phyloP scores from a whole-genome alignment of 73 alveolate genomes.

The Tetrahymena elliotti region DNA sequence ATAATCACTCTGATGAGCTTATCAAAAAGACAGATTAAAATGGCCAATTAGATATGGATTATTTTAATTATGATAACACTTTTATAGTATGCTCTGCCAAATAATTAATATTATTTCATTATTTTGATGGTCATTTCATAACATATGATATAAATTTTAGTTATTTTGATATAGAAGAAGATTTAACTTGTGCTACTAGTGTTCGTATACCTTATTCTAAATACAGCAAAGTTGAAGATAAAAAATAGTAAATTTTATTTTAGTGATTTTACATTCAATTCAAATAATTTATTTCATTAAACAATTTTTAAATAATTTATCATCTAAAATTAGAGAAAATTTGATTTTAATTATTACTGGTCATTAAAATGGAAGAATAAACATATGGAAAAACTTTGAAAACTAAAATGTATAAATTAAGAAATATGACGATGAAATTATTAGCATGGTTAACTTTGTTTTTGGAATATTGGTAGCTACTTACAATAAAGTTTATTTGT shows the following conservation, averaged over 20 bases:
- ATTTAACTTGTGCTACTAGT: constrained; percentile 38
- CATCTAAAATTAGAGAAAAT: not conserved
- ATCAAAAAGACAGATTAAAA: not conserved
- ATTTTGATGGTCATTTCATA: constrained; percentile 38
- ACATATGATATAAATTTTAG: constrained; percentile 9
- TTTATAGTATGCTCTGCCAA: constrained; percentile 23
- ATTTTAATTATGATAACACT: constrained; percentile 23
- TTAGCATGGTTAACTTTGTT: not conserved
- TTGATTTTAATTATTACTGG: constrained; percentile 19
- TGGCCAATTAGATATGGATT: not conserved
- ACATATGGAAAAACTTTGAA: constrained; percentile 30
- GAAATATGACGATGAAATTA: not conserved
- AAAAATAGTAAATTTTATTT: not conserved
- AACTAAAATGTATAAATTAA: not conserved
- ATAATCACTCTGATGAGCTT: constrained; percentile 8
- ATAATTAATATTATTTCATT: constrained; percentile 8
- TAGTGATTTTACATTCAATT: not conserved
- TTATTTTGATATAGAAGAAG: constrained; percentile 9
- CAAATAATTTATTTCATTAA: not conserved
- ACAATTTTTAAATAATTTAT: not conserved
- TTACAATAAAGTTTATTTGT: not conserved
- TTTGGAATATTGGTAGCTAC: not conserved
- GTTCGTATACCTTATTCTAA: constrained; percentile 26
- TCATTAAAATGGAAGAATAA: constrained; percentile 27
- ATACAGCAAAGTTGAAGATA: constrained; percentile 16